Evolutionary conservation across 306 rosid genomes (phyloP).

Genomic region (Argentina anserina): DNA sequence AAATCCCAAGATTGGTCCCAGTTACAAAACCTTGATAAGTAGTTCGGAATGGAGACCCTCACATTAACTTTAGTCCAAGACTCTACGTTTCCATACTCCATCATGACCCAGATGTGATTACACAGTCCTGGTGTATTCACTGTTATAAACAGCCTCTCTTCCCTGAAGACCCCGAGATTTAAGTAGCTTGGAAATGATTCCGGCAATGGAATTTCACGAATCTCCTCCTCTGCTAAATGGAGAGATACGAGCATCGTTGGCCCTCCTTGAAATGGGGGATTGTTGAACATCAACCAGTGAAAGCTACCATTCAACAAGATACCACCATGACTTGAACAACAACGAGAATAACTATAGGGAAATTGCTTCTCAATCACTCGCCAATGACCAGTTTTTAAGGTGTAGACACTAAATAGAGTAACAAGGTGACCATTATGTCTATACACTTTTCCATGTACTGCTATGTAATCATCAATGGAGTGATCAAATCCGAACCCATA

Average conservation of each 20-base stretch:
- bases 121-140: neutral
- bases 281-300: too few species aligned
- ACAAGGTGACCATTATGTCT: too few species aligned
- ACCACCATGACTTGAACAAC: neutral
- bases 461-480: neutral
- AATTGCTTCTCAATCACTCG: neutral
- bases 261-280: too few species aligned
- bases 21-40: neutral
- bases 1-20: neutral
- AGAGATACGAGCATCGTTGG: neutral
- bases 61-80: neutral
- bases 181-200: rapidly evolving
- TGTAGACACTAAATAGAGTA: neutral
- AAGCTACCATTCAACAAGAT: neutral
- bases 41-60: neutral
- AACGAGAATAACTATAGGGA: neutral
- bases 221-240: neutral
- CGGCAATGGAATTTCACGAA: neutral
- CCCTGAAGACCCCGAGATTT: neutral
- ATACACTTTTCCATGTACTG: neutral
- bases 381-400: neutral
- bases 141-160: neutral
- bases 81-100: neutral
- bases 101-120: neutral
- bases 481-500: neutral